Base-by-base conservation (phyloP, 108 stramenopile genomes). In the Bacterosira constricta region DNA sequence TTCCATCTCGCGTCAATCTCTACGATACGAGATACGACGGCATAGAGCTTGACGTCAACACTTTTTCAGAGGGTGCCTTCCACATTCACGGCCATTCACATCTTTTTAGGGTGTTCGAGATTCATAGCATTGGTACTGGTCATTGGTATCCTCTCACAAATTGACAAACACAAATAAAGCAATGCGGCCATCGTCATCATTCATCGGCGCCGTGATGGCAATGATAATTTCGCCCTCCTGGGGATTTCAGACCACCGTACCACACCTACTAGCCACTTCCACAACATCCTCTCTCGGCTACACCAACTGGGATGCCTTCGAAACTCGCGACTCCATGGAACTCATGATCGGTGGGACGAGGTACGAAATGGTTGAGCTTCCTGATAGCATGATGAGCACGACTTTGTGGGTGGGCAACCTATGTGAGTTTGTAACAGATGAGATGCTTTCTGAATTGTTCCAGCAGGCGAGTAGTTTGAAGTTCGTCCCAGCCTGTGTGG, bases 381-480 rank as follows among this genome's bases (percentile, higher is more conserved):
- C 91, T 13, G 91, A 92, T 61, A 73, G 69, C 46, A 90, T 92
- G 88, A 71, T 88, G 73, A 83, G 83, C 23, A 92, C 91, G 38
- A 92, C 91, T 0, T 15, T 92, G 0, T 90, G 88, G 79, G 91
- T 92, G 31, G 91, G 91, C 10, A 90, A 92, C 54, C 45, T 92
- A 4, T 83, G 83, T 55, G 91, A 92, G 63, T 92, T 92, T 73
- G 85, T 84, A 11, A 77, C 88, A 7, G 91, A 92, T 53, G 87
- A 89, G 38, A 80, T 87, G 65, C 75, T 92, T 13, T 87, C 86
- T 2, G 77, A 82, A 35, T 39, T 86, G 4, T 92, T 92, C 76
- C 85, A 82, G 44, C 54, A 66, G 32, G 89, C 86, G 12, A 86
- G 81, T 62, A 55, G 51, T 25, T 62, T 84, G 75, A 65, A 66